phyloP scores from a whole-genome alignment of 176 grass and related monocot species.

The Aegilops sharonensis region DNA sequence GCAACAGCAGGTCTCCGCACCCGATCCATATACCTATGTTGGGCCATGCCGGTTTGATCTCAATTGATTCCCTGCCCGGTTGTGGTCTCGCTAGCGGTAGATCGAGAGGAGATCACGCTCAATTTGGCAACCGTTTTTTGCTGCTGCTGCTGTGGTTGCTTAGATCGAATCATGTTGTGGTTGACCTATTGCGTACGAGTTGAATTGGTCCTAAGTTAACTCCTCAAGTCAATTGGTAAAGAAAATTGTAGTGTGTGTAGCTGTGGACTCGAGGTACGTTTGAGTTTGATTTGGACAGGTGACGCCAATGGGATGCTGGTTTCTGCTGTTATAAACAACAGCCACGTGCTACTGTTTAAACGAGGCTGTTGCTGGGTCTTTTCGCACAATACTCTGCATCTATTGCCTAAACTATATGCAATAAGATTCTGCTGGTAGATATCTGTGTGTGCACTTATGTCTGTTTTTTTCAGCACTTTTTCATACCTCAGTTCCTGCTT shows the following conservation, averaged over 20 bases:
- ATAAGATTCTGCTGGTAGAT: not conserved
- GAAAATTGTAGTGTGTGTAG: not conserved
- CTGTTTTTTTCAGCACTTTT: not conserved
- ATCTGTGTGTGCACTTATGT: not conserved
- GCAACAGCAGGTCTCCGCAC: conserved; percentile 73
- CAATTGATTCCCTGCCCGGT: not conserved
- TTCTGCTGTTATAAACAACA: not conserved
- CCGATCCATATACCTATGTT: not conserved
- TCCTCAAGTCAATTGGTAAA: not conserved
- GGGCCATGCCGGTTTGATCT: not conserved
- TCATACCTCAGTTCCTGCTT: not conserved
- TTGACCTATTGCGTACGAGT: not conserved
- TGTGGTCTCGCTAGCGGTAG: not conserved
- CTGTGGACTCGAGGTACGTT: not conserved
- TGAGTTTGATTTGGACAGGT: not conserved
- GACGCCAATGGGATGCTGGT: not conserved
- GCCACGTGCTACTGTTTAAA: not conserved
- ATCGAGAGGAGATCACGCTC: not conserved
- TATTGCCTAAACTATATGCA: conserved; percentile 11
- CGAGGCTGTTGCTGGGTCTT: not conserved
- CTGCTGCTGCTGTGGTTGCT: too few species aligned
- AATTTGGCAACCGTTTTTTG: not conserved
- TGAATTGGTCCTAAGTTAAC: not conserved
- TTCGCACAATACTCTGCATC: not conserved
- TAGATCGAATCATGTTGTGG: not conserved